Conservation (phyloP, 345 rosid genomes). For the Nasturtium officinale region DNA sequence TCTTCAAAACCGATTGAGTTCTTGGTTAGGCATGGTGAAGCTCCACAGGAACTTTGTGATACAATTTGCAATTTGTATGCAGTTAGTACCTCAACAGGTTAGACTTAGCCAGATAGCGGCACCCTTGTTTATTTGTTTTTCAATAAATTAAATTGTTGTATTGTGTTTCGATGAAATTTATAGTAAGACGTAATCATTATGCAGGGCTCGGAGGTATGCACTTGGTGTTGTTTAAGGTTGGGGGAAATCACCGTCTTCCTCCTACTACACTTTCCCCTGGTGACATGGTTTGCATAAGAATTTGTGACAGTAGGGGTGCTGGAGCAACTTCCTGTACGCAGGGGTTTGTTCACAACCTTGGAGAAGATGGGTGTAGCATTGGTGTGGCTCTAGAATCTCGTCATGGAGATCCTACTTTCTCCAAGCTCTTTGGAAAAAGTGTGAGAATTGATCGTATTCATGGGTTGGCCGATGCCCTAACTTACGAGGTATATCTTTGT, state of each 20-base stretch:
- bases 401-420: conserved; percentile 96
- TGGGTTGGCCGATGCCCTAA: conserved; percentile 90
- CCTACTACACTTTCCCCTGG: conserved; percentile 97
- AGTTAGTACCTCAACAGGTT: conserved; percentile 87
- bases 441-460: conserved; percentile 92
- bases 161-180: background rate
- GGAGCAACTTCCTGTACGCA: conserved; percentile 85
- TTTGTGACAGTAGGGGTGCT: conserved; percentile 86
- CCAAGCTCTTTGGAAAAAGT: conserved; percentile 86
- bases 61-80: conserved; percentile 91
- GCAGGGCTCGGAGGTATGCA: conserved; percentile 97
- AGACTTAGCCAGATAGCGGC: conserved; percentile 5
- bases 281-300: conserved; percentile 95
- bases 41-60: conserved; percentile 95
- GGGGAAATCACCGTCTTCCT: conserved; percentile 83
- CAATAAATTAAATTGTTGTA: background rate
- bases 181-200: conserved; percentile 20
- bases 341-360: conserved; percentile 91
- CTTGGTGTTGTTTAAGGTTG: conserved; percentile 80
- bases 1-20: conserved; percentile 79
- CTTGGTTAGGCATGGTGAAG: conserved; percentile 93
- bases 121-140: background rate
- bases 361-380: conserved; percentile 94
- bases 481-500: conserved; percentile 70
- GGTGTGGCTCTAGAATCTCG: conserved; percentile 92